These are phyloP conservation scores for Crithidia bombi DNA, from an alignment of 208 protist genomes.

Conservation along the genomic window DNA sequence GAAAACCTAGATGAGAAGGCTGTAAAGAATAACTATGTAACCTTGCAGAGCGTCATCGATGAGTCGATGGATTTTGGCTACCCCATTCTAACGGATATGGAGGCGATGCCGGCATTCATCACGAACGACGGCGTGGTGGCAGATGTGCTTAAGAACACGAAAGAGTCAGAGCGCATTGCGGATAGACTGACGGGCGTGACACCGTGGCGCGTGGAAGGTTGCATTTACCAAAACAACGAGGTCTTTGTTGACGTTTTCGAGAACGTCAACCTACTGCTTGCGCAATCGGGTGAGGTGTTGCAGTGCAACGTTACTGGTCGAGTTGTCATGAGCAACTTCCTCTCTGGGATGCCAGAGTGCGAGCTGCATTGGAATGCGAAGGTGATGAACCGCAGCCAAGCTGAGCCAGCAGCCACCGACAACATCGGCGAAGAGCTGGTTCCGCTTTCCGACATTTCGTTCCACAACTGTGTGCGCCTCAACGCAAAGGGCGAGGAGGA, in stretches of 20 bases:
- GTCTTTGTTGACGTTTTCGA: slow-evolving; percentile 99
- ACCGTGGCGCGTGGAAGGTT: slow-evolving; percentile 92
- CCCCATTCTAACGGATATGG: slow-evolving; percentile 92
- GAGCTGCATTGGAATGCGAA: slow-evolving; percentile 95
- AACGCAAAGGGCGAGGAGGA: slow-evolving; percentile 86
- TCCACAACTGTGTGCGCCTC: slow-evolving; percentile 98
- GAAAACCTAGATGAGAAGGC: slow-evolving; percentile 89
- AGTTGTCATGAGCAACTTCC: slow-evolving; percentile 96
- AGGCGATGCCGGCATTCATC: slow-evolving; percentile 93
- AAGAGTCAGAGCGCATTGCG: slow-evolving; percentile 63
- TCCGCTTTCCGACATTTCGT: slow-evolving; percentile 95
- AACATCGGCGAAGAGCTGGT: slow-evolving; percentile 39
- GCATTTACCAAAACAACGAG: slow-evolving; percentile 97
- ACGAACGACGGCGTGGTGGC: slow-evolving; percentile 69
- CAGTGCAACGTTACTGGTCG: slow-evolving; percentile 93
- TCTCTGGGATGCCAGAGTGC: slow-evolving; percentile 99
- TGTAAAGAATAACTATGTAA: slow-evolving; percentile 97
- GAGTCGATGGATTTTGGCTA: slow-evolving; percentile 99
- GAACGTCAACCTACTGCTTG: slow-evolving; percentile 96
- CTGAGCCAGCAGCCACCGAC: slow-evolving; percentile 8
- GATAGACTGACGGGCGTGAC: slow-evolving; percentile 90
- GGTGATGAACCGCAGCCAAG: slow-evolving; percentile 24
- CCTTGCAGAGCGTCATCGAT: slow-evolving; percentile 98
- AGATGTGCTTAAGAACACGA: slow-evolving; percentile 46
- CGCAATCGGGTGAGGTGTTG: slow-evolving; percentile 90